Conservation (phyloP, 371 early-diverging fungal species). For the Mortierella sp. region DNA sequence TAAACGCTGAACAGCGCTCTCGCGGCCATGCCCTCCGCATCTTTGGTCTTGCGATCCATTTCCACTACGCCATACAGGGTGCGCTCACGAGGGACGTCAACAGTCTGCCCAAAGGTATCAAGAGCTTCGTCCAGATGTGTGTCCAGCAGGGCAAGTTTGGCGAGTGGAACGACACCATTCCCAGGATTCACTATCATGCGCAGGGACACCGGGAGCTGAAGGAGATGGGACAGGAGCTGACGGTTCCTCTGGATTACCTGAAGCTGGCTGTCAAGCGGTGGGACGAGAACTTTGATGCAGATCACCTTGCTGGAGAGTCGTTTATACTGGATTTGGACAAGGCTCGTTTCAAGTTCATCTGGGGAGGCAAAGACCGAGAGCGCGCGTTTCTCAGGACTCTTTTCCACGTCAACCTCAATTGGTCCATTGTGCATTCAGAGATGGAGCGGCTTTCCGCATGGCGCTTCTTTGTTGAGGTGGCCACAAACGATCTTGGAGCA, state of each 20-base stretch:
- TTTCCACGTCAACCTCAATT: constrained; percentile 50
- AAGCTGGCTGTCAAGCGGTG: constrained; percentile 46
- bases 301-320: constrained; percentile 48
- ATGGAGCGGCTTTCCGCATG: constrained; percentile 49
- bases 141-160: constrained; percentile 25
- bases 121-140: constrained; percentile 28
- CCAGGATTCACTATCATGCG: constrained; percentile 44
- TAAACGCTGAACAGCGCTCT: constrained; percentile 43
- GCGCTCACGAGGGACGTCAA: constrained; percentile 19
- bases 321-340: constrained; percentile 46
- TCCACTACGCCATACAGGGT: constrained; percentile 24
- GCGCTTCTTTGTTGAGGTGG: constrained; percentile 54
- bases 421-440: constrained; percentile 55
- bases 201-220: constrained; percentile 37
- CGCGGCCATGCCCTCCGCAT: constrained; percentile 47
- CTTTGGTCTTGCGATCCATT: constrained; percentile 46
- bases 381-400: constrained; percentile 33
- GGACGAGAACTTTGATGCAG: constrained; percentile 48
- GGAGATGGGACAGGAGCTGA: constrained; percentile 11
- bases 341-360: constrained; percentile 37
- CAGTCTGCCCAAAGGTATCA: constrained; percentile 37
- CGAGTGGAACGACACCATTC: constrained; percentile 49
- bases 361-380: constrained; percentile 29
- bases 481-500: constrained; percentile 30
- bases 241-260: constrained; percentile 39